Conservation (phyloP, 805 yeast species). For the Candida ovalis region DNA sequence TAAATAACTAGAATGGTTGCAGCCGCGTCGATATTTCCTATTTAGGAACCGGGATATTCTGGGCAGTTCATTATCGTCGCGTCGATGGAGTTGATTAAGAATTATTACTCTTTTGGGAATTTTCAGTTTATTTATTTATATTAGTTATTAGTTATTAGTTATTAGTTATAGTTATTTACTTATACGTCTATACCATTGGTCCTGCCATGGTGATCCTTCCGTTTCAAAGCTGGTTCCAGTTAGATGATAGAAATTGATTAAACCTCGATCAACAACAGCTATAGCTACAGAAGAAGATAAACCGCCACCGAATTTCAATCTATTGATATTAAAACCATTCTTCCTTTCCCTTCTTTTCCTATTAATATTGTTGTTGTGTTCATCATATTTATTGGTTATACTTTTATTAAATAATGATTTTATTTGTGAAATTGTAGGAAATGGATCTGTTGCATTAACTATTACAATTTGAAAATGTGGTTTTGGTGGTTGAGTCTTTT, state of each 20-base stretch:
- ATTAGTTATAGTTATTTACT: no score
- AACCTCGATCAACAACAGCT: constrained; percentile 76
- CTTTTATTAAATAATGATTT: constrained; percentile 35
- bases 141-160: no score
- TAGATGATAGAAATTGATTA: constrained; percentile 60
- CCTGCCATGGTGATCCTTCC: constrained; percentile 29
- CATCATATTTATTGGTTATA: constrained; percentile 24
- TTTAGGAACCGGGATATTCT: no score
- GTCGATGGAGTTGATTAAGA: not conserved
- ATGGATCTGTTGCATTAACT: constrained; percentile 41
- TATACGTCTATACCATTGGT: constrained; percentile 1
- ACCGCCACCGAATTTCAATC: constrained; percentile 4
- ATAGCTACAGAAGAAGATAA: constrained; percentile 38
- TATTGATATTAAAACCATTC: constrained; percentile 10
- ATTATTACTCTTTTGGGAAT: not conserved
- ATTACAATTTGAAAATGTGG: constrained; percentile 78
- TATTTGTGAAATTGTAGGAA: constrained; percentile 47
- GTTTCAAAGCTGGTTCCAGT: constrained; percentile 45
- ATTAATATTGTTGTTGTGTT: not conserved
- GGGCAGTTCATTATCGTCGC: not conserved
- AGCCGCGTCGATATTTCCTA: not conserved
- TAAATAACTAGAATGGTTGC: not conserved
- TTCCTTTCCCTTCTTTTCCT: constrained; percentile 9
- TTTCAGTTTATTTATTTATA: not conserved
- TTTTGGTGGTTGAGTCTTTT: constrained; percentile 60